These are phyloP conservation scores for Gleditsia sinensis DNA, from an alignment of 306 rosid genomes.

Conservation along the genomic window DNA sequence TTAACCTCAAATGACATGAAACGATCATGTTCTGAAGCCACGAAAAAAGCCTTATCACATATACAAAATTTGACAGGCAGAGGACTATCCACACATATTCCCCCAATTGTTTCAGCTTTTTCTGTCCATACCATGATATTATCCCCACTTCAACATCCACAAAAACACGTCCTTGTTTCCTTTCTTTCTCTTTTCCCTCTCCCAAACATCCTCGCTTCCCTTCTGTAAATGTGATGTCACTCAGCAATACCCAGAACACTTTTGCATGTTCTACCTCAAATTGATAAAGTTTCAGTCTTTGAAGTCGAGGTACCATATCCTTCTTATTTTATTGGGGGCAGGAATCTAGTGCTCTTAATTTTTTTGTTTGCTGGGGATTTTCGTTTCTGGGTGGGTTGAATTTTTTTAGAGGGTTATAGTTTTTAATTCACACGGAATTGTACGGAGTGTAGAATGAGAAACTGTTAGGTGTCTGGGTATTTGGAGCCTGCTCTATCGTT, in stretches of 20 bases:
- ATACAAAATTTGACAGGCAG: conserved; percentile 52
- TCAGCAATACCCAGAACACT: conserved; percentile 24
- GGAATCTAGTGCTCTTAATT: conserved; percentile 2
- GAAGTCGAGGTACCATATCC: conserved; percentile 37
- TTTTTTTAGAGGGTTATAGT: conserved; percentile 3
- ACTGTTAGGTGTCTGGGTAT: conserved; percentile 30
- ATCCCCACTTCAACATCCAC: conserved; percentile 51
- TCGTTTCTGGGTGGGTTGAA: conserved; percentile 43
- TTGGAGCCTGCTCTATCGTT: conserved; percentile 22
- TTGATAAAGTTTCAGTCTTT: conserved; percentile 30
- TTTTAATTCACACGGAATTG: background rate
- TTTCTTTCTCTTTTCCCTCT: conserved; percentile 18
- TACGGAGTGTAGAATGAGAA: conserved; percentile 23
- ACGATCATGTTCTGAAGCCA: conserved; percentile 10
- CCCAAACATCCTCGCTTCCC: background rate
- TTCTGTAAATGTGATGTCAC: conserved; percentile 11
- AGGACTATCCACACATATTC: conserved; percentile 64
- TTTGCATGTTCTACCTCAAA: conserved; percentile 35
- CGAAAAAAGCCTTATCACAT: conserved; percentile 46
- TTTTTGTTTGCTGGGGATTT: conserved; percentile 27
- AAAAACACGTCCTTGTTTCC: conserved; percentile 24
- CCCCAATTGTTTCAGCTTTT: conserved; percentile 7
- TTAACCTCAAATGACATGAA: no score
- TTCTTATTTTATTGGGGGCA: conserved; percentile 22
- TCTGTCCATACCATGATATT: conserved; percentile 33